Conservation (phyloP, 2,329 filamentous ascomycete genomes). For the Penicillium sp. region DNA sequence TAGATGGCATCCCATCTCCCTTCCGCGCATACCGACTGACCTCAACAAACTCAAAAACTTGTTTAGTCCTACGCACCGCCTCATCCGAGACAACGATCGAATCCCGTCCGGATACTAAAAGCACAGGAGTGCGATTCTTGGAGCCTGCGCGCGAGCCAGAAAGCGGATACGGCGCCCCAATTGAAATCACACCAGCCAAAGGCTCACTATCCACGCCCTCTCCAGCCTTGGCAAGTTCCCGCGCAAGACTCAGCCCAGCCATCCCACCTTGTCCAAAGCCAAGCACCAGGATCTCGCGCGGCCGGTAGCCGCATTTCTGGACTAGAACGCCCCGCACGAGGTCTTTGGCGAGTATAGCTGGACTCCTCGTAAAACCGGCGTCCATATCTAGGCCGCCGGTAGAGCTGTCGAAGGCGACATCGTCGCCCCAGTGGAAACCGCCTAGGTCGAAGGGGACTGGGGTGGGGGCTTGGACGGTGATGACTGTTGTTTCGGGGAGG, state of each 20-base stretch:
- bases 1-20: constrained; percentile 80
- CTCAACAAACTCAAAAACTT: constrained; percentile 66
- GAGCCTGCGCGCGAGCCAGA: constrained; percentile 27
- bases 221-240: constrained; percentile 35
- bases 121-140: constrained; percentile 43
- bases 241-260: constrained; percentile 58
- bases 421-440: constrained; percentile 70
- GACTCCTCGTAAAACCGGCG: constrained; percentile 58
- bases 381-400: constrained; percentile 61
- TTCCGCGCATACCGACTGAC: constrained; percentile 67
- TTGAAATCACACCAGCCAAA: constrained; percentile 43
- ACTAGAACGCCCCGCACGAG: constrained; percentile 57
- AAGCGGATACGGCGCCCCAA: constrained; percentile 44
- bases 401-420: constrained; percentile 54
- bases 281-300: constrained; percentile 62
- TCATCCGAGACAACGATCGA: constrained; percentile 59
- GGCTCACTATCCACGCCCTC: constrained; percentile 20
- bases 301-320: constrained; percentile 58
- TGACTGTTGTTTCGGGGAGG: constrained; percentile 74
- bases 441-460: constrained; percentile 68
- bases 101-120: constrained; percentile 44
- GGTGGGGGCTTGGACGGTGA: constrained; percentile 71
- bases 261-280: constrained; percentile 69
- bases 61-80: constrained; percentile 63
- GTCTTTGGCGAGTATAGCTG: constrained; percentile 48